Conservation (phyloP, 108 stramenopile species). For the Nannochloropsis salina region DNA sequence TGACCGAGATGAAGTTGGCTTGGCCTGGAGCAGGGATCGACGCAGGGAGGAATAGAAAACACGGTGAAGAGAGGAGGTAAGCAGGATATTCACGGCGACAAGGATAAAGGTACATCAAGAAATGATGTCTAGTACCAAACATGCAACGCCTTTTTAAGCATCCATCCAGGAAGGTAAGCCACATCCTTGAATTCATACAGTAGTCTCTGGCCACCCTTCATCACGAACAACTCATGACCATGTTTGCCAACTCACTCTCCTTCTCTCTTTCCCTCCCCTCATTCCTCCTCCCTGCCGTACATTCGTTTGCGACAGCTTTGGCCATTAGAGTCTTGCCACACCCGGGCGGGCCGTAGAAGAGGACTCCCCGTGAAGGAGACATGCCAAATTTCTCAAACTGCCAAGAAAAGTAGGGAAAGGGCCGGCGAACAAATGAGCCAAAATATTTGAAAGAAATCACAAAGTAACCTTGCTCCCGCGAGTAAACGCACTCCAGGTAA, state of each 20-base stretch:
- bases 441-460: not conserved
- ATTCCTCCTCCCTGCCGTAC: slow-evolving; percentile 34
- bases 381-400: slow-evolving; percentile 88
- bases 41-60: not conserved
- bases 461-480: no score
- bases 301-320: slow-evolving; percentile 99
- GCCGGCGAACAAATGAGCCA: not conserved
- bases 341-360: slow-evolving; percentile 99
- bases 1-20: slow-evolving; percentile 95
- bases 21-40: slow-evolving; percentile 42
- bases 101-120: not conserved
- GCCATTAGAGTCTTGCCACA: slow-evolving; percentile 99
- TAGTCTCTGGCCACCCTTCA: no score
- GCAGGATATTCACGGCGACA: not conserved
- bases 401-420: not conserved
- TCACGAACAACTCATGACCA: no score
- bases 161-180: no score
- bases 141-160: no score
- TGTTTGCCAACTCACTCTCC: no score
- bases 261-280: no score
- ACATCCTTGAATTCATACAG: no score
- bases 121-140: no score
- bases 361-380: slow-evolving; percentile 92
- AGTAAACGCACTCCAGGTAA: no score
- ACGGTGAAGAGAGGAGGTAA: not conserved